These are phyloP conservation scores for Paramecium sexaurelia DNA, from an alignment of 73 alveolate species.

Conservation along the genomic window DNA sequence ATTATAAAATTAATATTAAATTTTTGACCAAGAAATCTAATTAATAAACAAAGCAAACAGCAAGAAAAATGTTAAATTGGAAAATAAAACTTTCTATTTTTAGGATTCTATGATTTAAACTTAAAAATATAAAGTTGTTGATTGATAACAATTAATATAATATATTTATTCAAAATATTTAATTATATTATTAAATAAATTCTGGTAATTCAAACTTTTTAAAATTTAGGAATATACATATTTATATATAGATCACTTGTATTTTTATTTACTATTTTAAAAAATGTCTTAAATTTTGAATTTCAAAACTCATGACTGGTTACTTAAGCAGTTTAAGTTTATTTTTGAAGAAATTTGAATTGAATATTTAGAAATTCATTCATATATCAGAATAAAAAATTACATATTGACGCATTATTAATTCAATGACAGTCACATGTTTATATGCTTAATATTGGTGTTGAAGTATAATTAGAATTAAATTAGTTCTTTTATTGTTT, in stretches of 20 bases:
- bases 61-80: not conserved
- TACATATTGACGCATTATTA: not conserved
- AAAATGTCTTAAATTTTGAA: not conserved
- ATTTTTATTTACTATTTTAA: not conserved
- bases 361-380: not conserved
- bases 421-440: not conserved
- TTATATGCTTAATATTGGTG: not conserved
- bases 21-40: too few relatives aligned
- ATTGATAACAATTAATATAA: slow-evolving; percentile 1
- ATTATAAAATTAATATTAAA: too few relatives aligned
- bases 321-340: not conserved
- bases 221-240: not conserved
- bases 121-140: slow-evolving; percentile 24
- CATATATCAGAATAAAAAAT: not conserved
- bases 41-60: not conserved
- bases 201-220: not conserved
- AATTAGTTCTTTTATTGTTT: not conserved
- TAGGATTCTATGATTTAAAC: slow-evolving; percentile 49
- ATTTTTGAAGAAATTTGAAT: not conserved
- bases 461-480: not conserved
- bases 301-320: not conserved
- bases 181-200: not conserved
- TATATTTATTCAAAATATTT: not conserved
- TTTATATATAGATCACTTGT: not conserved
- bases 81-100: slow-evolving; percentile 12